A percentile compares a stretch with the other conserved stretches of the same genome.
These are phyloP conservation scores for Diaporthe amygdali DNA, from an alignment of 2,329 filamentous ascomycete genomes.

Conservation along the genomic window DNA sequence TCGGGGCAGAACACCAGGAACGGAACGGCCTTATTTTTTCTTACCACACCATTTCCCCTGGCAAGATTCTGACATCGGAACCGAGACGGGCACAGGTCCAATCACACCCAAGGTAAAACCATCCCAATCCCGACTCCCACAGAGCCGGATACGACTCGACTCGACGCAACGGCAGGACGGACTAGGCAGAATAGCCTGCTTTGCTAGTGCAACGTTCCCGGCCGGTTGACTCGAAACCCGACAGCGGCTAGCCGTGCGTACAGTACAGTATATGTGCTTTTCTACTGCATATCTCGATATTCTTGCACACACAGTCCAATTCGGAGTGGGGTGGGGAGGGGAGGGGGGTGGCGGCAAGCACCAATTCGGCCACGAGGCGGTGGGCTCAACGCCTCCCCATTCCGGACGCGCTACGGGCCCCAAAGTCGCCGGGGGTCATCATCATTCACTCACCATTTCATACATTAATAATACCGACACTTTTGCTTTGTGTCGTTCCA, in stretches of 20 bases:
- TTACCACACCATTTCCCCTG: not conserved
- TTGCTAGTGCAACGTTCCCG: not conserved
- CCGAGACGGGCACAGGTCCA: constrained; percentile 1
- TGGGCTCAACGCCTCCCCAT: constrained; percentile 12
- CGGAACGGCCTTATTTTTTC: not conserved
- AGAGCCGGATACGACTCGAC: not conserved
- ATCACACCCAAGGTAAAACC: constrained; percentile 8
- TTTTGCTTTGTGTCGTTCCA: constrained; percentile 4
- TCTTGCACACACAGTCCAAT: not conserved
- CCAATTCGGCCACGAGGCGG: not conserved
- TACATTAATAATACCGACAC: constrained; percentile 14
- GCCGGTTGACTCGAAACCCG: not conserved
- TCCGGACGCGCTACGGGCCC: constrained; percentile 8
- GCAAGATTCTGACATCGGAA: not conserved
- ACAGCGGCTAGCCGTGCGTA: not conserved
- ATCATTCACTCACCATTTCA: not conserved
- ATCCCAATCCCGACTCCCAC: not conserved
- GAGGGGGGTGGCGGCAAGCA: not conserved
- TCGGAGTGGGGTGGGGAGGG: not conserved
- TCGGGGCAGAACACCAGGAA: not conserved
- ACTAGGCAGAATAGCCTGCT: not conserved
- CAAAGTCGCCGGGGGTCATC: constrained; percentile 3
- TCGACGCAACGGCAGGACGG: not conserved
- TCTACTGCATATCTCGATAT: not conserved
- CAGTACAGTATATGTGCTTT: not conserved